Conservation (phyloP, 2,329 filamentous ascomycete species). For the Hypoxylon sp. region DNA sequence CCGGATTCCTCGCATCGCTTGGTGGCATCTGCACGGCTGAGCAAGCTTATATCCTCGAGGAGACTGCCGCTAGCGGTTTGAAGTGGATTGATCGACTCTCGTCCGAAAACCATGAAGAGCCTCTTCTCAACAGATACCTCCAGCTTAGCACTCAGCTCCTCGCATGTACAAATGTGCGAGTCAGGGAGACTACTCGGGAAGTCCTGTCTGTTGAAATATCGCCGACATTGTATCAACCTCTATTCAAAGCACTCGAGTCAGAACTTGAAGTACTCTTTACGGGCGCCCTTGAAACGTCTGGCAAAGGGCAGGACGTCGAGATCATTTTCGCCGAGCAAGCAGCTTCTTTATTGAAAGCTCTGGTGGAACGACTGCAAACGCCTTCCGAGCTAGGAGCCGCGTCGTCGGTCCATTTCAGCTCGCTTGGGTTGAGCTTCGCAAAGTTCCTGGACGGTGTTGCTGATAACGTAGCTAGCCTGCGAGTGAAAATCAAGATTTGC, state of each 20-base stretch:
- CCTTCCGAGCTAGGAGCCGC: constrained; percentile 74
- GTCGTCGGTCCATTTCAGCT: constrained; percentile 74
- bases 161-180: constrained; percentile 74
- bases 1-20: constrained; percentile 76
- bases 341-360: constrained; percentile 72
- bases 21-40: constrained; percentile 76
- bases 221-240: constrained; percentile 71
- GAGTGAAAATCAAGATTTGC: constrained; percentile 79
- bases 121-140: constrained; percentile 72
- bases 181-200: constrained; percentile 77
- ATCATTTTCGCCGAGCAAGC: constrained; percentile 78
- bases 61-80: constrained; percentile 69
- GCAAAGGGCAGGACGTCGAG: constrained; percentile 71
- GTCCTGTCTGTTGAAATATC: constrained; percentile 77
- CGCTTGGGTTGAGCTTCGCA: constrained; percentile 75
- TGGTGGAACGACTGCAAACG: constrained; percentile 75
- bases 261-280: constrained; percentile 76
- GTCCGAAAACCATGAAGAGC: constrained; percentile 72
- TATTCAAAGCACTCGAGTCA: constrained; percentile 76
- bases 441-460: constrained; percentile 74
- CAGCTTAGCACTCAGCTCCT: constrained; percentile 75
- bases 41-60: constrained; percentile 70
- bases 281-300: constrained; percentile 66
- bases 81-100: constrained; percentile 76
- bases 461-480: constrained; percentile 69